Conservation (phyloP, 495 filamentous ascomycete species). For the Penicillium bialowiezense region DNA sequence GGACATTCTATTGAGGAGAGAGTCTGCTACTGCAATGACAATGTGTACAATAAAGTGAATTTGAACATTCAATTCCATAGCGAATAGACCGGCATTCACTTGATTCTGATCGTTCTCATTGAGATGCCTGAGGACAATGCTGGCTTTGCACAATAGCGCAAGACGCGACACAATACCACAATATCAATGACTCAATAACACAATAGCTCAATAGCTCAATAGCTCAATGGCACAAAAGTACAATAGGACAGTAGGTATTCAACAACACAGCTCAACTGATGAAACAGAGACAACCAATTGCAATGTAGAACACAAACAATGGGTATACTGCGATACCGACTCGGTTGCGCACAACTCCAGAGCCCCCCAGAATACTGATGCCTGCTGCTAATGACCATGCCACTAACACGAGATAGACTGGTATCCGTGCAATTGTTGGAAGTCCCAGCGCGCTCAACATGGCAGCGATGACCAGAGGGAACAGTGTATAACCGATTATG, state of each 20-base stretch:
- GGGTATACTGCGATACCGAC: slow-evolving; percentile 95
- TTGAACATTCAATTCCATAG: too few species aligned
- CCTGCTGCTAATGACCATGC: slow-evolving; percentile 93
- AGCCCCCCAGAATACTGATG: slow-evolving; percentile 92
- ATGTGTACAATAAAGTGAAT: too few species aligned
- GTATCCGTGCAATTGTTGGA: slow-evolving; percentile 74
- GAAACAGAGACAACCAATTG: slow-evolving; percentile 90
- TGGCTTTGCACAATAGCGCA: too few species aligned
- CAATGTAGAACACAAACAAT: slow-evolving; percentile 92
- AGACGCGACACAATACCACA: too few species aligned
- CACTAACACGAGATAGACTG: slow-evolving; percentile 83
- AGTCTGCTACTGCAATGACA: too few species aligned
- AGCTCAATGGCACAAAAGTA: too few species aligned
- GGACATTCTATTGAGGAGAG: background rate
- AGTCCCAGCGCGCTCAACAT: slow-evolving; percentile 80
- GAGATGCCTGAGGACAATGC: too few species aligned
- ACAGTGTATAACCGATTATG: slow-evolving; percentile 98
- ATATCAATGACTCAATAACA: too few species aligned
- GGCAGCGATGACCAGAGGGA: slow-evolving; percentile 94
- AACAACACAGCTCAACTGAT: slow-evolving; percentile 62
- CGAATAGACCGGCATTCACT: too few species aligned
- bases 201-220: too few species aligned
- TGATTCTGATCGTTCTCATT: too few species aligned
- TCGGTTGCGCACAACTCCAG: slow-evolving; percentile 89
- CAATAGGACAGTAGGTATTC: too few species aligned